Conservation (phyloP, 257 asterid species). For the Orobanche coerulescens region DNA sequence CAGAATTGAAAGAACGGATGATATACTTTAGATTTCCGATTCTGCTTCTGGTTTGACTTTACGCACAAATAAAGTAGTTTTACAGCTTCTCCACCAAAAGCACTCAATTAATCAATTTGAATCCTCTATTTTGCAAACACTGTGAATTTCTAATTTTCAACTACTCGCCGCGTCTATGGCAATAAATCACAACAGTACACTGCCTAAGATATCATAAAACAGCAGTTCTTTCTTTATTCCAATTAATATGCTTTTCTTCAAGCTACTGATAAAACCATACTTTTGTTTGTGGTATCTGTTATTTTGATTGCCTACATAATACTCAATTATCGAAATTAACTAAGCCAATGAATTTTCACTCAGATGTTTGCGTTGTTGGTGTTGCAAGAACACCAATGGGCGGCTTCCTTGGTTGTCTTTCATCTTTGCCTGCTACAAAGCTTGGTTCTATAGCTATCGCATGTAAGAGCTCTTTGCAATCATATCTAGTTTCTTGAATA, state of each 20-base stretch:
- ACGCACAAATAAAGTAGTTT: no score
- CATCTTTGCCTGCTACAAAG: slow-evolving; percentile 82
- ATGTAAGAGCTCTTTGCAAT: slow-evolving; percentile 31
- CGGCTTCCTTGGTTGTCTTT: slow-evolving; percentile 76
- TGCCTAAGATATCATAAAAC: neutral
- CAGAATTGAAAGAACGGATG: no score
- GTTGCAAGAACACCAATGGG: slow-evolving; percentile 96
- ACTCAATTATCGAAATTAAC: neutral
- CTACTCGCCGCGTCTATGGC: no score
- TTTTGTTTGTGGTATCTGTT: neutral
- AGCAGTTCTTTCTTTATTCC: neutral
- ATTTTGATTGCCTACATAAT: neutral
- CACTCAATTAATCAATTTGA: no score
- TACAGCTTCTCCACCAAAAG: no score
- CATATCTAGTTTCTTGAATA: neutral
- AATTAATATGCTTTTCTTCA: neutral
- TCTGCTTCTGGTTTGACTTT: no score
- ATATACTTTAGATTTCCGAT: no score
- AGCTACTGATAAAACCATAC: slow-evolving; percentile 3
- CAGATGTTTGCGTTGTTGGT: slow-evolving; percentile 97
- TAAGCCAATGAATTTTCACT: slow-evolving; percentile 2
- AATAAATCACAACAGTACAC: no score
- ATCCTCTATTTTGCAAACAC: no score
- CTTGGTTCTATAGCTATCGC: slow-evolving; percentile 84
- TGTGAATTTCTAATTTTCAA: no score